Base-by-base conservation (phyloP, 495 filamentous ascomycete genomes). In the Penicillium pulvis region DNA sequence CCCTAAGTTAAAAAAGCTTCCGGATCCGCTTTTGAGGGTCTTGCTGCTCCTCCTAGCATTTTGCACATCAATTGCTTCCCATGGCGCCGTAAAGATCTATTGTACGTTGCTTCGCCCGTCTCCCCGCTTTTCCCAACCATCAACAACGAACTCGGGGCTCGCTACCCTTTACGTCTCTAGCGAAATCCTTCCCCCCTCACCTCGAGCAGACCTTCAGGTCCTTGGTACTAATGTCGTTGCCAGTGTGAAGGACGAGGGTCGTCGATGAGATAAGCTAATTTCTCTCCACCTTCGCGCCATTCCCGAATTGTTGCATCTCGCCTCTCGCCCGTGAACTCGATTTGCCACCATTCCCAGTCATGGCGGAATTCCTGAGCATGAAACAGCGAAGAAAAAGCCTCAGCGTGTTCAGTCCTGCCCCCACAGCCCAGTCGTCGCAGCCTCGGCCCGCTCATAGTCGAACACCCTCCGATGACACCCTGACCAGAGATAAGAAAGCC, bases 361-460 rank as follows among this genome's bases (percentile, higher is more conserved):
- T 80, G 77, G 72, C 75, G 53, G 75, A 77, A 46, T 59, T 59
- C 57, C 56, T 65, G 53, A 66, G 56, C 52, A 75, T 71, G 63
- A 76, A 72, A 59, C 70, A 77, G 62, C 70, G 77, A 64, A 74
- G 77, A 65, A 80, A 80, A 64, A 79, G 75, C 56, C 63, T 79
- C 47, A 72, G 75, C 56, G 60, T 77, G 51, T 75, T 78, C 64
- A 71, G 70, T 49, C 64, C 74, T 20, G 65, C 70, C 2, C 66
- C 67, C 49, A 62, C 69, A 24, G 54, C 65, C 51, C 60, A 72
- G 3, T 51, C 56, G 7, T 45, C 64, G 56, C 30, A 35, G 56
- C 24, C 51, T 61, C 64, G 67, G 51, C 63, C 65, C 56, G 30
- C 67, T 47, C 74, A 77, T 55, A 65, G 68, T 48, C 71, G 75